Evolutionary conservation across 2,329 filamentous ascomycete species (phyloP).

Genomic region (Chaetothyriales sp.): DNA sequence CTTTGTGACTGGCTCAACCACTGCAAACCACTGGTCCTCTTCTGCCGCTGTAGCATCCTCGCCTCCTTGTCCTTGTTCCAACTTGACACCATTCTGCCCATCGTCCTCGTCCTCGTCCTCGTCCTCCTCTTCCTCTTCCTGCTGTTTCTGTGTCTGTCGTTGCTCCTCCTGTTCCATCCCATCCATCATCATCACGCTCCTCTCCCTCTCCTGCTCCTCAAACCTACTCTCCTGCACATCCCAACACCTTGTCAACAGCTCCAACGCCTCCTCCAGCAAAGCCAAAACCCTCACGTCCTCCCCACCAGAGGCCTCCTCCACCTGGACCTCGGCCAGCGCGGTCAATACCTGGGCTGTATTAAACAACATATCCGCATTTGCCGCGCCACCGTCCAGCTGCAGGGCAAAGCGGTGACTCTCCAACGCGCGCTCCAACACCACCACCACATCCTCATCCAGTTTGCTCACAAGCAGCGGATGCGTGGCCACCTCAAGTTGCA

Average conservation of each 20-base stretch:
- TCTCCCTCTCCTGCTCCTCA: conserved; percentile 31
- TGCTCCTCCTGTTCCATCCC: conserved; percentile 4
- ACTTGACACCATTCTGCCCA: conserved; percentile 19
- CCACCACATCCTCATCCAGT: conserved; percentile 37
- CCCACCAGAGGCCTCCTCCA: not conserved
- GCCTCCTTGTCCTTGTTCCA: conserved; percentile 8
- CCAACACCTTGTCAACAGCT: conserved; percentile 44
- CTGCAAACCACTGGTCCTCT: conserved; percentile 42
- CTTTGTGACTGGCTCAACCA: conserved; percentile 52
- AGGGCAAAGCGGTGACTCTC: conserved; percentile 50
- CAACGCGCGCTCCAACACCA: conserved; percentile 46
- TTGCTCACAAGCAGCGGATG: conserved; percentile 47
- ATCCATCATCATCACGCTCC: conserved; percentile 1
- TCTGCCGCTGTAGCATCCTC: conserved; percentile 1
- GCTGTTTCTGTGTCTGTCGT: conserved; percentile 6
- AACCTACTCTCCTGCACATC: conserved; percentile 37
- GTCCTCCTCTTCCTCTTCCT: conserved; percentile 2
- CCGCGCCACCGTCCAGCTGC: conserved; percentile 34
- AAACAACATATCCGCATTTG: conserved; percentile 54
- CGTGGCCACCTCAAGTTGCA: conserved; percentile 55
- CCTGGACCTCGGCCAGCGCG: conserved; percentile 41
- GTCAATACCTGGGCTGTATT: conserved; percentile 57
- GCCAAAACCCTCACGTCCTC: conserved; percentile 12
- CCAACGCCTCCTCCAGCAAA: conserved; percentile 44
- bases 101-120: conserved; percentile 10